Evolutionary conservation across 768 basidiomycete genomes (phyloP).

Genomic region (Butyriboletus loyo): DNA sequence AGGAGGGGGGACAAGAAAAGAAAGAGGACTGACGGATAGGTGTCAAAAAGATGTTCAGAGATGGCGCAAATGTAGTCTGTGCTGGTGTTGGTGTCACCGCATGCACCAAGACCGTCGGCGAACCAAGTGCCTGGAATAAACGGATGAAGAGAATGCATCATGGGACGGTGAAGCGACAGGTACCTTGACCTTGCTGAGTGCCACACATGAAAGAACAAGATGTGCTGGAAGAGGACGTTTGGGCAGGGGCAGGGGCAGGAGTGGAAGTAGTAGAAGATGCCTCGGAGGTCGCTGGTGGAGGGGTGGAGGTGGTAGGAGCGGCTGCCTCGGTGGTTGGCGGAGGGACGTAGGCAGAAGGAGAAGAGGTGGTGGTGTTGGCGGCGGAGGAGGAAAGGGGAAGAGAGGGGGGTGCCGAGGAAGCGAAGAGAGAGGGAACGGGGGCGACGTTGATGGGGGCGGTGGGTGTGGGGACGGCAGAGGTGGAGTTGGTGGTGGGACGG

Average conservation of each 20-base stretch:
- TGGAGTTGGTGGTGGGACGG: constrained; percentile 10
- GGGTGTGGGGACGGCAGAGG: not conserved
- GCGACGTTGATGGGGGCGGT: constrained; percentile 23
- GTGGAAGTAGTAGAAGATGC: not conserved
- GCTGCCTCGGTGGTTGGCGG: not conserved
- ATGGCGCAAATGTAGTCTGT: constrained; percentile 37
- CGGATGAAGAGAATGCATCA: not conserved
- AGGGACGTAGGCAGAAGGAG: not conserved
- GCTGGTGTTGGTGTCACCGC: constrained; percentile 34
- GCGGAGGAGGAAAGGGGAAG: not conserved
- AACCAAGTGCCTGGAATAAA: constrained; percentile 33
- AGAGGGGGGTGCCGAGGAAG: not conserved
- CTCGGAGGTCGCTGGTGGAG: not conserved
- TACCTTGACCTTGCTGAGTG: constrained; percentile 49
- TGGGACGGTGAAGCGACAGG: not conserved
- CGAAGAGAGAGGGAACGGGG: not conserved
- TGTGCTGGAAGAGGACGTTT: constrained; percentile 14
- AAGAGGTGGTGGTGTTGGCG: not conserved
- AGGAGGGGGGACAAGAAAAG: not conserved
- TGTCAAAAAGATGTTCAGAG: constrained; percentile 32
- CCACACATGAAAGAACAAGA: too few species aligned
- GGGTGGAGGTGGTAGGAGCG: not conserved
- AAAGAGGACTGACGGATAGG: constrained; percentile 30
- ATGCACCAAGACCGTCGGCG: constrained; percentile 38
- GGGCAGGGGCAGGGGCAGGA: constrained; percentile 8